Evolutionary conservation across 148 eudicot genomes (phyloP), one percentile per base, ranked within the genome.

Genomic region (Arbutus unedo): DNA sequence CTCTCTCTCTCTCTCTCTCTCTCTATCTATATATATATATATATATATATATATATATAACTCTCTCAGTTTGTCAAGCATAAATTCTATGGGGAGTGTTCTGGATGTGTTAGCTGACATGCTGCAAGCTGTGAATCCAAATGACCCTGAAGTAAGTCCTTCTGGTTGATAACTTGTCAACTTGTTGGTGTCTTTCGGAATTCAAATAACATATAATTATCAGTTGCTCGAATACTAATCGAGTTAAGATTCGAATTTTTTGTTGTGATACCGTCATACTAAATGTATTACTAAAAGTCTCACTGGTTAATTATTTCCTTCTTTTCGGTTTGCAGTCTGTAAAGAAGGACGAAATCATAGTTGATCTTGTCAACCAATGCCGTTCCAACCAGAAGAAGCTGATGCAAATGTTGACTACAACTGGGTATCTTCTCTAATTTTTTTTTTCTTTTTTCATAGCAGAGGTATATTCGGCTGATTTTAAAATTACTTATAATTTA

Each of bases 321-420:
- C 77, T 56, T 84, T 23, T 18, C 38, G 38, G 38, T 31, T 80
- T 86, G 81, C 85, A 96, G 99, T 93, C 98, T 85, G 89, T 93
- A 50, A 91, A 0, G 38, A 31, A 94, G 83, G 97, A 91, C 79
- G 98, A 96, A 88, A 86, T 93, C 15, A 94, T 96, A 49, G 87
- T 91, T 25, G 98, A 96, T 82, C 97, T 96, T 84, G 97, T 87
- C 64, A 93, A 94, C 48, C 91, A 87, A 79, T 94, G 99, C 68
- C 98, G 96, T 76, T 73, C 92, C 77, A 96, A 92, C 88, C 99
- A 96, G 85, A 96, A 88, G 88, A 96, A 89, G 88, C 87, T 96
- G 88, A 89, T 96, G 91, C 93, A 94, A 85, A 87, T 90, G 92
- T 87, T 94, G 77, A 84, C 91, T 50, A 90, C 92, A 31, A 92